phyloP scores from a whole-genome alignment of 441 rosid genomes.

The Brassica hybrid region DNA sequence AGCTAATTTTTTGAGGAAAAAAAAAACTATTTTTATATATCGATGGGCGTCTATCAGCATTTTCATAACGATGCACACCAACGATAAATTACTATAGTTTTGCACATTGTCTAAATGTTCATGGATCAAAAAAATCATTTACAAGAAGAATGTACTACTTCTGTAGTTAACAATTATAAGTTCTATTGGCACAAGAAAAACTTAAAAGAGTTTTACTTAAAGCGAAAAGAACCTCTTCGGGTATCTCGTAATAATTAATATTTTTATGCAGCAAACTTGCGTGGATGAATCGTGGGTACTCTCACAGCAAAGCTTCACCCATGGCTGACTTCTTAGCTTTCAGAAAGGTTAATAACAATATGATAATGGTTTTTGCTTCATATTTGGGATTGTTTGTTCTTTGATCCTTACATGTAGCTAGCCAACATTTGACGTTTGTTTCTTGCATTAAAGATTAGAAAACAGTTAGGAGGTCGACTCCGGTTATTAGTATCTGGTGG shows the following conservation, averaged over 20 bases:
- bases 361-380: background rate
- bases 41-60: background rate
- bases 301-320: constrained; percentile 78
- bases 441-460: constrained; percentile 66
- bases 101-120: no score
- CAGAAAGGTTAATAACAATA: constrained; percentile 69
- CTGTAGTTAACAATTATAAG: background rate
- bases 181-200: background rate
- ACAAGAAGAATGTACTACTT: background rate
- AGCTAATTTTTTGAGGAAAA: background rate
- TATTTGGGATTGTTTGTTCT: constrained; percentile 3
- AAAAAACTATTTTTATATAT: no score
- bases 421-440: background rate
- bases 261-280: constrained; percentile 68
- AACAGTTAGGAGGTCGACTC: constrained; percentile 81
- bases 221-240: background rate
- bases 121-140: background rate
- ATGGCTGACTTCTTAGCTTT: constrained; percentile 90
- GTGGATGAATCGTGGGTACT: constrained; percentile 90
- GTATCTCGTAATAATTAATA: background rate
- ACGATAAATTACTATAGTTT: no score
- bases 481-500: constrained; percentile 85
- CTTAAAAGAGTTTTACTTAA: background rate
- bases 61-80: no score
- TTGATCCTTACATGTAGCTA: background rate